Conservation (phyloP, 768 basidiomycete species). For the Trametopsis cervina region DNA sequence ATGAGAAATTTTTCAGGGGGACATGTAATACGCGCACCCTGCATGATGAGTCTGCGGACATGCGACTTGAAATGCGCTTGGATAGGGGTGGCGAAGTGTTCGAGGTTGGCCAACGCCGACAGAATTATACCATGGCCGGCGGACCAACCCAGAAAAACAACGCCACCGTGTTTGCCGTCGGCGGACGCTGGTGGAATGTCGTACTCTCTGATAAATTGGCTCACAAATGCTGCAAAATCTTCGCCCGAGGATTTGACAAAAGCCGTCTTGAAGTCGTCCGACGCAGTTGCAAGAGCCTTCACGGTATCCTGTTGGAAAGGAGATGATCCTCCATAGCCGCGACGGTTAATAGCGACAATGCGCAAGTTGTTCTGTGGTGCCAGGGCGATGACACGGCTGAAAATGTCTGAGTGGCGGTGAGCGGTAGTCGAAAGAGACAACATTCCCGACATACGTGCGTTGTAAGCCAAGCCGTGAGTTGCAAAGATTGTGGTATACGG, state of each 20-base stretch:
- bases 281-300: neutral
- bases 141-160: conserved; percentile 1
- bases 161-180: neutral
- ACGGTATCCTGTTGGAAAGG: conserved; percentile 14
- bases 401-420: conserved; percentile 8
- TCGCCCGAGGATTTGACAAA: neutral
- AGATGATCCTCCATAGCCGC: conserved; percentile 22
- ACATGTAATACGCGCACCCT: neutral
- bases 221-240: neutral
- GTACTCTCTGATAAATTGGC: neutral
- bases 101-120: conserved; percentile 1
- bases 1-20: neutral
- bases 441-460: neutral
- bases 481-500: conserved; percentile 5
- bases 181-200: neutral
- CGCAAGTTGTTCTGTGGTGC: conserved; percentile 14
- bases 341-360: conserved; percentile 17
- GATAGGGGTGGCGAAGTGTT: neutral
- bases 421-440: neutral
- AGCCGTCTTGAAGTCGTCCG: neutral
- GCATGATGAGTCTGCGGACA: conserved; percentile 4
- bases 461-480: neutral
- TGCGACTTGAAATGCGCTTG: neutral
- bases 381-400: conserved; percentile 10
- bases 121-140: neutral